These are phyloP conservation scores for Streptanthus diversifolius DNA, from an alignment of 345 rosid species.

Conservation along the genomic window DNA sequence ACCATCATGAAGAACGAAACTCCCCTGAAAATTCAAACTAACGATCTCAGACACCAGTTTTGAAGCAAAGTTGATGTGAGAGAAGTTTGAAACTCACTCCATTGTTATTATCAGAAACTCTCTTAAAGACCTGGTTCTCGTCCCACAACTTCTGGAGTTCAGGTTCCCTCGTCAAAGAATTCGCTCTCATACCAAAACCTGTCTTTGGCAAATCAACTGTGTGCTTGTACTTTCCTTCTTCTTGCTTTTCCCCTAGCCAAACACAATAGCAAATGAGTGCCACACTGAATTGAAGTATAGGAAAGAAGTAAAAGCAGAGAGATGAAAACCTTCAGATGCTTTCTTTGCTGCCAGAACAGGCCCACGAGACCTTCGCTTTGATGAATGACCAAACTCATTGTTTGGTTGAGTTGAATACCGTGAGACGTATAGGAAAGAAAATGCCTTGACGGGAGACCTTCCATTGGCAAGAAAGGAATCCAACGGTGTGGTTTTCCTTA, in stretches of 20 bases:
- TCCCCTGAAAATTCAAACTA: constrained; percentile 49
- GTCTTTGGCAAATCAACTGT: constrained; percentile 90
- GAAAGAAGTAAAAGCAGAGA: constrained; percentile 3
- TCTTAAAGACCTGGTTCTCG: constrained; percentile 73
- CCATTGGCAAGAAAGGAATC: constrained; percentile 40
- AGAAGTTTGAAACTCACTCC: constrained; percentile 54
- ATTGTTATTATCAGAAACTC: constrained; percentile 62
- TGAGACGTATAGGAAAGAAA: constrained; percentile 45
- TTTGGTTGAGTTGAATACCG: constrained; percentile 42
- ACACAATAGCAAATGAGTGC: constrained; percentile 13
- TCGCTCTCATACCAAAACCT: constrained; percentile 84
- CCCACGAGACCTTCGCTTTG: constrained; percentile 82
- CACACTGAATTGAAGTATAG: neutral
- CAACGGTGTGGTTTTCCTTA: constrained; percentile 43
- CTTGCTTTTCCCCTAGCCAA: constrained; percentile 70
- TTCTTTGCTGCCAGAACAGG: constrained; percentile 94
- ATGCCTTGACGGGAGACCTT: constrained; percentile 42
- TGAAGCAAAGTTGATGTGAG: constrained; percentile 14
- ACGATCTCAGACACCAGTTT: constrained; percentile 39
- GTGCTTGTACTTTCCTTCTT: constrained; percentile 86
- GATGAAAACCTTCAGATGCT: constrained; percentile 55
- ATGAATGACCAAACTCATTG: constrained; percentile 46
- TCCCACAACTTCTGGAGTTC: constrained; percentile 92
- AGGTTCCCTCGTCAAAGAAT: constrained; percentile 81
- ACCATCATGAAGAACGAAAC: constrained; percentile 91